Conservation (phyloP, 2,329 filamentous ascomycete species). For the Hymenoscyphus fructigenus region DNA sequence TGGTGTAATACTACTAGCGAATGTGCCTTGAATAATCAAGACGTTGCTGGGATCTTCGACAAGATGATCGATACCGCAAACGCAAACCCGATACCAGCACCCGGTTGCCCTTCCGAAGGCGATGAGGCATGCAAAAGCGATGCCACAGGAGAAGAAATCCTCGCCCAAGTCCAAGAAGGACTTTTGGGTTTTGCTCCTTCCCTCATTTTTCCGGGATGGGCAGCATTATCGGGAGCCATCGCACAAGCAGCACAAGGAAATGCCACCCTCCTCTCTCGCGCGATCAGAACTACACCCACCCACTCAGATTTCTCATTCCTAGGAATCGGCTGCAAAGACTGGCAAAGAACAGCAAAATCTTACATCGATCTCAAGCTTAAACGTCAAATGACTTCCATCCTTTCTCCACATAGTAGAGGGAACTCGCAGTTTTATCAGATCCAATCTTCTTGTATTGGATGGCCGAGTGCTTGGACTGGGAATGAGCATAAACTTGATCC, state of each 20-base stretch:
- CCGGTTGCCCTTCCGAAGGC: conserved; percentile 25
- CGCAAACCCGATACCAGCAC: not conserved
- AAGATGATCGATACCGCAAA: conserved; percentile 36
- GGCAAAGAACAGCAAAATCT: conserved; percentile 40
- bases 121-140: not conserved
- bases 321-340: not conserved
- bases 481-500: not conserved
- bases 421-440: conserved; percentile 38
- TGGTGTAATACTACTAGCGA: conserved; percentile 37
- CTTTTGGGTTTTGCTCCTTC: not conserved
- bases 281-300: not conserved
- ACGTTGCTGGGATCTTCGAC: conserved; percentile 31
- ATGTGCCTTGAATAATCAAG: conserved; percentile 37
- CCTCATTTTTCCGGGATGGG: not conserved
- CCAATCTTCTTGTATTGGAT: conserved; percentile 38
- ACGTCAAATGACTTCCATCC: conserved; percentile 31
- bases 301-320: not conserved
- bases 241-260: not conserved
- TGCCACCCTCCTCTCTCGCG: not conserved
- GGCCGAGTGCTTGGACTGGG: not conserved
- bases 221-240: not conserved
- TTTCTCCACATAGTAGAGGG: conserved; percentile 39
- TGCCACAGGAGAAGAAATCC: not conserved
- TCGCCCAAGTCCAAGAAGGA: not conserved
- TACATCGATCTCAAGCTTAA: conserved; percentile 15